Conservation (phyloP, 805 yeast genomes). For the Wickerhamiella kazuoi region DNA sequence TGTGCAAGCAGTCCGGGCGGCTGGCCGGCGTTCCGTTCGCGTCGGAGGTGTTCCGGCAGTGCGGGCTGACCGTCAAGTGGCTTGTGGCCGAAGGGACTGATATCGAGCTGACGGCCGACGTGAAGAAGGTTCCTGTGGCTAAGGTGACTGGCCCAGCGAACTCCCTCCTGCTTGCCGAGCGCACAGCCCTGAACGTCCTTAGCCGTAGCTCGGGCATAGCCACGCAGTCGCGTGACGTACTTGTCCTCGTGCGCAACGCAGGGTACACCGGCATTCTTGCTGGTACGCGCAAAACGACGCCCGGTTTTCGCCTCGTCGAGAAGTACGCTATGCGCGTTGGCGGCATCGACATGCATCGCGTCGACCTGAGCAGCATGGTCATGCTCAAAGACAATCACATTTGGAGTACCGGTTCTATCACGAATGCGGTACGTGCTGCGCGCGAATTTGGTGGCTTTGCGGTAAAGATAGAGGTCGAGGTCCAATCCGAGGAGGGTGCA, state of each 20-base stretch:
- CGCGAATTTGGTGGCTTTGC: conserved; percentile 74
- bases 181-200: conserved; percentile 67
- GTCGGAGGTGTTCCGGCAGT: conserved; percentile 62
- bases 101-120: conserved; percentile 26
- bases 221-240: conserved; percentile 44
- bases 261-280: conserved; percentile 79
- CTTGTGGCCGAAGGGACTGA: conserved; percentile 47
- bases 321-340: conserved; percentile 92
- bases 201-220: conserved; percentile 82
- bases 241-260: conserved; percentile 40
- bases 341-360: conserved; percentile 83
- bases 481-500: conserved; percentile 71
- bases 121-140: conserved; percentile 56
- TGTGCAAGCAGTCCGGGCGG: conserved; percentile 66
- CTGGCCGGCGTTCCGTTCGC: conserved; percentile 83
- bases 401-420: conserved; percentile 84
- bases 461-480: conserved; percentile 82
- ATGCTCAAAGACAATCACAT: conserved; percentile 92
- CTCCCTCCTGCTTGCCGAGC: conserved; percentile 63
- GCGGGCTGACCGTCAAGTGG: conserved; percentile 61
- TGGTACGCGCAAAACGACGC: conserved; percentile 95
- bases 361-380: conserved; percentile 83
- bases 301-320: conserved; percentile 75
- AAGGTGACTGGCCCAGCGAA: conserved; percentile 64
- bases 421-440: conserved; percentile 63